These are phyloP conservation scores for Chaetomium tenue DNA, from an alignment of 495 filamentous ascomycete species.

Conservation along the genomic window DNA sequence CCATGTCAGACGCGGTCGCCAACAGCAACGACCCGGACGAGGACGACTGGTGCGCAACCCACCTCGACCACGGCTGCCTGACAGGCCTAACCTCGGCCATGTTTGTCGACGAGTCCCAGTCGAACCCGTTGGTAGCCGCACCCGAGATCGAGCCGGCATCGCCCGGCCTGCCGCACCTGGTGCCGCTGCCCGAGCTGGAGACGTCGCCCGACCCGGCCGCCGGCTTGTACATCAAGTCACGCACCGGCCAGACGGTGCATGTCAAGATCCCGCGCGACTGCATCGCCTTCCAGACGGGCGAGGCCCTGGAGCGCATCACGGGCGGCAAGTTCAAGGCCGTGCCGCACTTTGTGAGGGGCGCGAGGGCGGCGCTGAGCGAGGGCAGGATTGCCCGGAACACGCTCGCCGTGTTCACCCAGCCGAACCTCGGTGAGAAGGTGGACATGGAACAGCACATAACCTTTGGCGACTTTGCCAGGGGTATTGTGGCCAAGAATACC, in stretches of 20 bases:
- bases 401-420: conserved; percentile 95
- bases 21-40: conserved; percentile 50
- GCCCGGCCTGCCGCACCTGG: conserved; percentile 33
- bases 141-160: conserved; percentile 31
- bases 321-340: conserved; percentile 86
- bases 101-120: conserved; percentile 80
- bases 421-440: conserved; percentile 85
- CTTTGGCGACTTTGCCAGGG: conserved; percentile 87
- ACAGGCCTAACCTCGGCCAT: conserved; percentile 93
- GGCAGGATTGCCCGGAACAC: conserved; percentile 80
- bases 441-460: conserved; percentile 65
- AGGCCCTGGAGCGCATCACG: conserved; percentile 87
- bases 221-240: conserved; percentile 88
- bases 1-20: conserved; percentile 26
- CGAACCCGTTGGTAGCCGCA: conserved; percentile 41
- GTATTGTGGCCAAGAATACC: conserved; percentile 78
- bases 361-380: conserved; percentile 45
- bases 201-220: conserved; percentile 75
- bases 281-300: conserved; percentile 94
- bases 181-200: conserved; percentile 64
- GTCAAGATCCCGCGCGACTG: conserved; percentile 87
- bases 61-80: conserved; percentile 89
- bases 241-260: conserved; percentile 72
- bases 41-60: conserved; percentile 96
- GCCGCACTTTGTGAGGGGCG: conserved; percentile 90